These are phyloP conservation scores for Fusarium sp. DNA, from an alignment of 2,329 filamentous ascomycete genomes.

Conservation along the genomic window DNA sequence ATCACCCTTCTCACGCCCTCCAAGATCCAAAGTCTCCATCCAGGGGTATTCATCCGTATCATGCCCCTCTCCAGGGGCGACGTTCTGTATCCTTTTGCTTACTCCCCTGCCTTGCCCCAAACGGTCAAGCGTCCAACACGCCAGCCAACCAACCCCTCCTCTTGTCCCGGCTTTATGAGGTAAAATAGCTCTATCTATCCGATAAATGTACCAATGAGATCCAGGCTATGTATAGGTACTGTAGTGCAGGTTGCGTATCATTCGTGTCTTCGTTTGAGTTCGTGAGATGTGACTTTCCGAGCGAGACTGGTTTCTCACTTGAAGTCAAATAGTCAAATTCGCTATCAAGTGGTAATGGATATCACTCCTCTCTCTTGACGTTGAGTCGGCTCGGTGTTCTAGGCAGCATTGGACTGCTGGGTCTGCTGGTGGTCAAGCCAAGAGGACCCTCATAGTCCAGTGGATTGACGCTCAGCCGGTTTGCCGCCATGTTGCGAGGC, in stretches of 20 bases:
- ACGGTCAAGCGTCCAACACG: conserved; percentile 1
- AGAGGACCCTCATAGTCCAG: conserved; percentile 52
- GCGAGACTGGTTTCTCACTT: conserved; percentile 20
- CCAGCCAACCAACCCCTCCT: conserved; percentile 1
- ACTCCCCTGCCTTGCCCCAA: conserved; percentile 12
- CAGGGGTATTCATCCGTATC: conserved; percentile 26
- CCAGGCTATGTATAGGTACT: conserved; percentile 30
- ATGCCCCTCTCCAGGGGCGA: conserved; percentile 3
- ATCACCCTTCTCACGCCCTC: conserved; percentile 12
- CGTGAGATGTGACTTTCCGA: conserved; percentile 31
- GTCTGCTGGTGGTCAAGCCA: conserved; percentile 60
- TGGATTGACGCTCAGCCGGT: conserved; percentile 54
- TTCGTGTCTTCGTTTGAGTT: conserved; percentile 37
- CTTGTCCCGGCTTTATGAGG: conserved; percentile 10
- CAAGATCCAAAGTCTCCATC: conserved; percentile 20
- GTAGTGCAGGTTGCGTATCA: conserved; percentile 9
- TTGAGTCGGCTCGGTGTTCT: conserved; percentile 54
- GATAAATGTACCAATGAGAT: conserved; percentile 39
- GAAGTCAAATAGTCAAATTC: conserved; percentile 4
- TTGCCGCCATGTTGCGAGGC: conserved; percentile 48
- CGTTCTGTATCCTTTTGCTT: conserved; percentile 12
- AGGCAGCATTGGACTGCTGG: conserved; percentile 59
- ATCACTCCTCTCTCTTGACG: conserved; percentile 54
- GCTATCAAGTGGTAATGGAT: neutral
- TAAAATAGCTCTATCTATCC: conserved; percentile 28